Evolutionary conservation across 2,329 filamentous ascomycete species (phyloP).

Genomic region (Pseudogymnoascus sp.): DNA sequence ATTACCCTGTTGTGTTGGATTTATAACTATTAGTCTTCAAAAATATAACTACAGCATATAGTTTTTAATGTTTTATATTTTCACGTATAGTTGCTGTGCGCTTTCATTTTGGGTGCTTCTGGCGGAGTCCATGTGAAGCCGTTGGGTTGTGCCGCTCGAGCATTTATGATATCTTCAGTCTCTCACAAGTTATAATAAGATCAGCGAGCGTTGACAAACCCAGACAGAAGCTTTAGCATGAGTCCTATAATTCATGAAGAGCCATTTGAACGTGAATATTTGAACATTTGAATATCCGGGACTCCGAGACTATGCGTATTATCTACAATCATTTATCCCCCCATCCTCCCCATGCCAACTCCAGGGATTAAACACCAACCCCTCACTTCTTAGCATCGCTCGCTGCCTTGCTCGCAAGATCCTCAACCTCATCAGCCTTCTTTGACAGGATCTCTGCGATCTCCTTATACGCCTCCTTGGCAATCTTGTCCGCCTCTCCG

Average conservation of each 20-base stretch:
- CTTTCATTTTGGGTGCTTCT: neutral
- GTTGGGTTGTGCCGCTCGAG: neutral
- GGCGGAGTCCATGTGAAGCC: neutral
- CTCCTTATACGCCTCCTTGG: slow-evolving; percentile 63
- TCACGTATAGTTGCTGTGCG: neutral
- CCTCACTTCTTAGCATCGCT: slow-evolving; percentile 34
- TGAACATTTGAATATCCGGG: neutral
- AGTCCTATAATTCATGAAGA: neutral
- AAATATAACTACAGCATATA: neutral
- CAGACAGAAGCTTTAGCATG: neutral
- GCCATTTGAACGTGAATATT: neutral
- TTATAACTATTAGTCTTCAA: neutral
- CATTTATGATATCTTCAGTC: neutral
- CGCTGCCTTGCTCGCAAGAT: slow-evolving; percentile 50
- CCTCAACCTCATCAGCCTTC: slow-evolving; percentile 48
- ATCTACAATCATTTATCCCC: neutral
- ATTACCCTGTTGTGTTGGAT: neutral
- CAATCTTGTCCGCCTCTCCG: slow-evolving; percentile 60
- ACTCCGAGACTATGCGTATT: slow-evolving; percentile 10
- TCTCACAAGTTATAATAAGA: neutral
- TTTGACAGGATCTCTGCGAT: slow-evolving; percentile 57
- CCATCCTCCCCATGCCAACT: slow-evolving; percentile 31
- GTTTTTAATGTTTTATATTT: neutral
- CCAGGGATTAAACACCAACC: neutral
- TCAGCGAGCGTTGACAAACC: neutral